These are phyloP conservation scores for Acmispon strigosus DNA, from an alignment of 306 rosid species.

Conservation along the genomic window DNA sequence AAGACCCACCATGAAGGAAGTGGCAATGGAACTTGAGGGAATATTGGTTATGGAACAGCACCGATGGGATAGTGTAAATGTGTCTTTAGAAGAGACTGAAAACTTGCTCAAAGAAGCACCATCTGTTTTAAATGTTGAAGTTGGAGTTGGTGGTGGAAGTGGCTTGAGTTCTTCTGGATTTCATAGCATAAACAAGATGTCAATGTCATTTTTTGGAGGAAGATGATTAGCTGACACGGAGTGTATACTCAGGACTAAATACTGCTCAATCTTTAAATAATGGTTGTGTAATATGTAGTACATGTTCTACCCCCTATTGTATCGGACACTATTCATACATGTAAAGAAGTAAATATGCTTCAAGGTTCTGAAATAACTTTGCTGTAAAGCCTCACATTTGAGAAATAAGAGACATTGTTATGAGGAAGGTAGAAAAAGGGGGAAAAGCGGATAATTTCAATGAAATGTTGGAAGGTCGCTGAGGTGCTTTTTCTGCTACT, in stretches of 20 bases:
- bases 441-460: too few relatives aligned
- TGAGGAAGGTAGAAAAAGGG: too few relatives aligned
- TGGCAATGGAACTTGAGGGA: conserved; percentile 41
- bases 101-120: neutral
- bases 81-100: neutral
- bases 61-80: neutral
- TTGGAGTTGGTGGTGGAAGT: neutral
- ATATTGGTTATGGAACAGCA: conserved; percentile 6
- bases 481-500: too few relatives aligned
- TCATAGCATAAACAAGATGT: neutral
- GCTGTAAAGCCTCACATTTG: too few relatives aligned
- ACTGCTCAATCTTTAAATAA: neutral
- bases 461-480: too few relatives aligned
- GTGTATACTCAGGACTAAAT: neutral
- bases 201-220: neutral
- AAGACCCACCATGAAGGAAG: conserved; percentile 55
- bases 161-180: neutral
- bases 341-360: neutral
- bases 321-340: neutral
- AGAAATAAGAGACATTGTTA: too few relatives aligned
- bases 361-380: too few relatives aligned
- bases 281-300: neutral
- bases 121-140: neutral
- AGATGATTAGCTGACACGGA: neutral
- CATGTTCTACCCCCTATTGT: too few relatives aligned